Conservation (phyloP, 441 rosid genomes). For the Corymbia citriodora region DNA sequence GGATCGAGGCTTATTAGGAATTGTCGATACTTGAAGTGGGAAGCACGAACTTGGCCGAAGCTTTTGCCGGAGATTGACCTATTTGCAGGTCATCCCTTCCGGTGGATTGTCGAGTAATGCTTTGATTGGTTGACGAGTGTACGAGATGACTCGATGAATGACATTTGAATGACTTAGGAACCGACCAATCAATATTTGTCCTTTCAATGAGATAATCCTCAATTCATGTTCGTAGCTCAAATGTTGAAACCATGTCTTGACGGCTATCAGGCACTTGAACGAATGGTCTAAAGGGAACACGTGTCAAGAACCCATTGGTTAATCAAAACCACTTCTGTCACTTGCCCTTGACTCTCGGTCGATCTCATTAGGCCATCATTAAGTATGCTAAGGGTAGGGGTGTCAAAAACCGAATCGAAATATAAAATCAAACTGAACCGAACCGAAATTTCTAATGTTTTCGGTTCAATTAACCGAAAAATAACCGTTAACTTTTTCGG, state of each 20-base stretch:
- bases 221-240: not conserved
- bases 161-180: not conserved
- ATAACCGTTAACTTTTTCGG: no score
- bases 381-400: no score
- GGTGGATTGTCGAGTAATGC: fast-evolving
- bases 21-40: not conserved
- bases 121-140: no score
- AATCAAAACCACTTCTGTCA: no score
- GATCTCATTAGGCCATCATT: not conserved
- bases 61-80: not conserved
- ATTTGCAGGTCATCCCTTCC: no score
- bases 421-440: no score
- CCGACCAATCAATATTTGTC: fast-evolving
- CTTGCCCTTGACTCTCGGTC: no score
- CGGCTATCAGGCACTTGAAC: not conserved
- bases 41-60: not conserved
- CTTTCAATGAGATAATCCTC: no score
- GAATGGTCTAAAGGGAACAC: not conserved
- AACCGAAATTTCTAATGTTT: no score
- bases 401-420: no score
- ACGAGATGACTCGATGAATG: not conserved
- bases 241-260: not conserved
- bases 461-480: no score
- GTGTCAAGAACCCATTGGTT: not conserved
- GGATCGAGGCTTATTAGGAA: not conserved